These are phyloP conservation scores for Rubroboletus pulcherrimus DNA, from an alignment of 768 basidiomycete genomes.

Conservation along the genomic window DNA sequence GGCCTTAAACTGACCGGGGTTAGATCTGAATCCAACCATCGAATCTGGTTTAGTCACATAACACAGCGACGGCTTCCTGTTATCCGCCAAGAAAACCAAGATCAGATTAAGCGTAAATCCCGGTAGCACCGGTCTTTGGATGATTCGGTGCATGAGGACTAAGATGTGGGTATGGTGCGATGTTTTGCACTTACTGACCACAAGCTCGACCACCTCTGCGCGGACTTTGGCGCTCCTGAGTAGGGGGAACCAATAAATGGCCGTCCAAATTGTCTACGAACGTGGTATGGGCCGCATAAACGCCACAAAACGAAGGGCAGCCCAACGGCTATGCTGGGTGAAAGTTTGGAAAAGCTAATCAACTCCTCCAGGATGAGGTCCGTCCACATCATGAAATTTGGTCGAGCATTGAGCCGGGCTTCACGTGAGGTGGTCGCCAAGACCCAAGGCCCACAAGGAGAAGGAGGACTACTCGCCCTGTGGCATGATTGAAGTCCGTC, in stretches of 20 bases:
- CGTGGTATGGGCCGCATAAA: slow-evolving; percentile 24
- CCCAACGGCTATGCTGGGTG: background rate
- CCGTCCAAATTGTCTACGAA: background rate
- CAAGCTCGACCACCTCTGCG: background rate
- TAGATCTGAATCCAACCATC: background rate
- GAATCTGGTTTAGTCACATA: background rate
- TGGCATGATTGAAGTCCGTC: background rate
- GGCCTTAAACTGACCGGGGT: slow-evolving; percentile 13
- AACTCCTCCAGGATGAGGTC: background rate
- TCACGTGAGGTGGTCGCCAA: background rate
- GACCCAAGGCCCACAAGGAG: background rate
- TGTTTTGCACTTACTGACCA: background rate
- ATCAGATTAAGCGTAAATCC: slow-evolving; percentile 1
- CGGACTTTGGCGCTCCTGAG: background rate
- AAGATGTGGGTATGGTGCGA: background rate
- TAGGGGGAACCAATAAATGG: background rate
- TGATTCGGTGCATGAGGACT: background rate
- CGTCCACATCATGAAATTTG: background rate
- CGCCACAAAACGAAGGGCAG: slow-evolving; percentile 12
- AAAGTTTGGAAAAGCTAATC: background rate
- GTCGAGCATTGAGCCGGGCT: background rate
- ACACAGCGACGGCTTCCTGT: background rate
- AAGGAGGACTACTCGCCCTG: background rate
- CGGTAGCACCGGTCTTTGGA: background rate
- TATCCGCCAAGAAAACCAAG: slow-evolving; percentile 8